Evolutionary conservation across 2,329 filamentous ascomycete species (phyloP).

Genomic region (Neodidymelliopsis sp.): DNA sequence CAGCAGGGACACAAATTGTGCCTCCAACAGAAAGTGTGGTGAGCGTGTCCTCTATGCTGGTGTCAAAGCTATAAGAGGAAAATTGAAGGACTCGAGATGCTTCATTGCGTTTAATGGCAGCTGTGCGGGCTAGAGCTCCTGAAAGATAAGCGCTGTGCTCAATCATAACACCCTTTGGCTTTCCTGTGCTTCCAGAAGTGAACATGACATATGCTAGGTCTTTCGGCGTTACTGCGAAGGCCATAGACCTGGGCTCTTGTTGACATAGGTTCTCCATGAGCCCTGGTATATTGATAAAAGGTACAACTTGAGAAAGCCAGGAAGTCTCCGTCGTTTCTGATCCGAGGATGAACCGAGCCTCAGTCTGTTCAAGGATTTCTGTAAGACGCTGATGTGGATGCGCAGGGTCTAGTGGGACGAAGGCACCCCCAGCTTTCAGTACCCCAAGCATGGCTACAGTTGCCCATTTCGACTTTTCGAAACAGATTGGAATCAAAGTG

Average conservation of each 20-base stretch:
- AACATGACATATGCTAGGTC: constrained; percentile 68
- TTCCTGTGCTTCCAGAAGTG: constrained; percentile 64
- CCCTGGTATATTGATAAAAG: not conserved
- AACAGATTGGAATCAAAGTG: constrained; percentile 40
- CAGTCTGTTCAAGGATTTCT: constrained; percentile 38
- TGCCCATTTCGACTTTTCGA: constrained; percentile 47
- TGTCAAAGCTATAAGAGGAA: constrained; percentile 41
- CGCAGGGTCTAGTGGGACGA: constrained; percentile 45
- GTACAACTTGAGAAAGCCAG: too few relatives aligned
- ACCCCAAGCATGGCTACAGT: constrained; percentile 48
- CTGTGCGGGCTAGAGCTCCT: constrained; percentile 29
- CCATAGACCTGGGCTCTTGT: too few relatives aligned
- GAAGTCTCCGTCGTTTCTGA: not conserved
- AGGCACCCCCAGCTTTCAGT: constrained; percentile 48
- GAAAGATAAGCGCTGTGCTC: constrained; percentile 59
- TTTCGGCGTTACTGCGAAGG: constrained; percentile 50
- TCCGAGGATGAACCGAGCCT: constrained; percentile 37
- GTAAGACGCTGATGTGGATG: not conserved
- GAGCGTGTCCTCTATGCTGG: constrained; percentile 37
- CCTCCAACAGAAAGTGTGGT: constrained; percentile 37
- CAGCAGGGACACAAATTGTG: constrained; percentile 41
- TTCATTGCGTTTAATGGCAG: constrained; percentile 25
- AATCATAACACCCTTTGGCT: constrained; percentile 68
- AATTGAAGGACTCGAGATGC: constrained; percentile 41
- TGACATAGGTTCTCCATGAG: constrained; percentile 30